Conservation (phyloP, 495 filamentous ascomycete genomes). For the Pyronema domesticum region DNA sequence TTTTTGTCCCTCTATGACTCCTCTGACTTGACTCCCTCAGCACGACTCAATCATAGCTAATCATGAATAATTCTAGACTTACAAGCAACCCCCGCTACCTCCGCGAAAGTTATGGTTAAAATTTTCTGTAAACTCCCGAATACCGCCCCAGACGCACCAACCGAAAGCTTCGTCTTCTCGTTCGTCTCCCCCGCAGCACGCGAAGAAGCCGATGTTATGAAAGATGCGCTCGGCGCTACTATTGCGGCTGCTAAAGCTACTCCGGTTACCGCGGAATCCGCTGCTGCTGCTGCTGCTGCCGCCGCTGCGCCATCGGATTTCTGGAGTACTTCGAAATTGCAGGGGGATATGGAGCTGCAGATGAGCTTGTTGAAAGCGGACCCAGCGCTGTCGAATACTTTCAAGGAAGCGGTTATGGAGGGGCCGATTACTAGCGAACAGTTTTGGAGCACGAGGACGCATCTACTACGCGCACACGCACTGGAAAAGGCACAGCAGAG, state of each 20-base stretch:
- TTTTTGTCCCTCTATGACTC: background rate
- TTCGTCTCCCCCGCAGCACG: constrained; percentile 69
- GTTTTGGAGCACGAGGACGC: constrained; percentile 80
- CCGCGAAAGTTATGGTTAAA: constrained; percentile 77
- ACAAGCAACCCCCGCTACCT: constrained; percentile 72
- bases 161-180: constrained; percentile 61
- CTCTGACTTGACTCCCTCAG: background rate
- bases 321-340: constrained; percentile 48
- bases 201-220: constrained; percentile 65
- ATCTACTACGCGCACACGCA: constrained; percentile 71
- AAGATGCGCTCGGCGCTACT: constrained; percentile 56
- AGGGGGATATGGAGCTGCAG: constrained; percentile 58
- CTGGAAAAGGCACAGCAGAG: constrained; percentile 70
- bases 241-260: constrained; percentile 49
- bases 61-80: constrained; percentile 39
- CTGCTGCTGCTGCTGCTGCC: constrained; percentile 32
- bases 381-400: constrained; percentile 52
- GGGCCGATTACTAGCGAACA: constrained; percentile 62
- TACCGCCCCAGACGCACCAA: constrained; percentile 28
- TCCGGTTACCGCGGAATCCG: constrained; percentile 28
- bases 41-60: background rate
- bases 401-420: constrained; percentile 63
- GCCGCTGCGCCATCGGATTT: constrained; percentile 29
- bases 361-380: constrained; percentile 67
- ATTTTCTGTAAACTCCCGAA: constrained; percentile 47